Evolutionary conservation across 2,329 filamentous ascomycete species (phyloP).

Genomic region (Fusarium stilboides): DNA sequence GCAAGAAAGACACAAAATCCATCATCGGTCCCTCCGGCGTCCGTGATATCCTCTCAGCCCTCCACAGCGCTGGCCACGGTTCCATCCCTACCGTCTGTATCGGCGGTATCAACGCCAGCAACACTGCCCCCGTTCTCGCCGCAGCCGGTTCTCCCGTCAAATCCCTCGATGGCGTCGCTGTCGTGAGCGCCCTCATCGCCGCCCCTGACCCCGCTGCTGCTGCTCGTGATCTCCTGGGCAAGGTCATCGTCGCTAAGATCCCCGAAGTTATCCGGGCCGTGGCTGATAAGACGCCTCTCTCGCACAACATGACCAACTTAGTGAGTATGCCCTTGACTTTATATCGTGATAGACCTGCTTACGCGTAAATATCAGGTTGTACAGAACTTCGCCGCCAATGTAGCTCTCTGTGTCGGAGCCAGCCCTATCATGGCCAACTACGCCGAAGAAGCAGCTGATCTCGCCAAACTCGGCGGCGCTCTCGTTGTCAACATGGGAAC

Average conservation of each 20-base stretch:
- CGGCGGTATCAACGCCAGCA: conserved; percentile 86
- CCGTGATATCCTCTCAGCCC: conserved; percentile 66
- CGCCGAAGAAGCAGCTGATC: conserved; percentile 83
- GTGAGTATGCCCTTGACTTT: conserved; percentile 56
- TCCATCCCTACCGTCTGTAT: conserved; percentile 82
- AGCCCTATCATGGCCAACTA: conserved; percentile 97
- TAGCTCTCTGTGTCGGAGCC: conserved; percentile 86
- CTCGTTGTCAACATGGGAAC: conserved; percentile 97
- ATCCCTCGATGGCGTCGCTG: conserved; percentile 82
- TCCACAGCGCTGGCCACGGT: conserved; percentile 64
- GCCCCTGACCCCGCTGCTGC: conserved; percentile 76
- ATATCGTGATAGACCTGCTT: neutral
- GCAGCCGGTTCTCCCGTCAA: conserved; percentile 73
- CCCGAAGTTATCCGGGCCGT: conserved; percentile 72
- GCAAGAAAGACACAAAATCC: conserved; percentile 87
- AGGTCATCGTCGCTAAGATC: conserved; percentile 65
- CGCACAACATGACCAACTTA: conserved; percentile 97
- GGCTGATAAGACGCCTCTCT: conserved; percentile 76
- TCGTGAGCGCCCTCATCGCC: conserved; percentile 91
- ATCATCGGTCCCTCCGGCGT: conserved; percentile 72
- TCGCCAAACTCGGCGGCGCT: conserved; percentile 82
- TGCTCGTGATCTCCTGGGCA: conserved; percentile 68
- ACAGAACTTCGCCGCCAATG: conserved; percentile 94
- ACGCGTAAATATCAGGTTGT: conserved; percentile 69
- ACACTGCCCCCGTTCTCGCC: conserved; percentile 80